Percentiles rank a stretch among this genome's conserved stretches.
phyloP scores from a whole-genome alignment of 2,329 filamentous ascomycete species.

The Penicillium paneum region DNA sequence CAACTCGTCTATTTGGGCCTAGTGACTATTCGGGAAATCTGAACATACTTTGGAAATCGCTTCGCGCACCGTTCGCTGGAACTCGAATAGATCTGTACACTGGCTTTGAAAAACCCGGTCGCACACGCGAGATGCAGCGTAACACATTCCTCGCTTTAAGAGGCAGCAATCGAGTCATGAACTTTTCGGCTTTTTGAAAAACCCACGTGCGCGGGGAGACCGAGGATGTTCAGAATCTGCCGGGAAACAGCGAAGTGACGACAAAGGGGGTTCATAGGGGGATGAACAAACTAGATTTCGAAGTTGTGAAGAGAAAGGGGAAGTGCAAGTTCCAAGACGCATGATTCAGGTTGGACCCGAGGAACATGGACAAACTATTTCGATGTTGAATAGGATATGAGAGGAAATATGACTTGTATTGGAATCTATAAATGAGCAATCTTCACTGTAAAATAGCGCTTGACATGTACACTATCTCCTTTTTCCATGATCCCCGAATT shows the following conservation, averaged over 20 bases:
- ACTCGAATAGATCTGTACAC: slow-evolving; percentile 18
- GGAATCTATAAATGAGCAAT: neutral
- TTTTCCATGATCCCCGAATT: neutral
- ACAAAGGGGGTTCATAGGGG: neutral
- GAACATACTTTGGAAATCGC: slow-evolving; percentile 46
- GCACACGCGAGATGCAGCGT: slow-evolving; percentile 13
- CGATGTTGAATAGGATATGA: neutral
- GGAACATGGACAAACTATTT: too few species aligned
- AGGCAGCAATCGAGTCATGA: neutral
- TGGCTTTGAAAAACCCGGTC: slow-evolving; percentile 22
- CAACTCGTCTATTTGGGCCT: slow-evolving; percentile 38
- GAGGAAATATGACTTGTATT: neutral
- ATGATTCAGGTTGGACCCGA: neutral
- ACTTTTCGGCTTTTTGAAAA: neutral
- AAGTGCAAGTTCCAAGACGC: neutral
- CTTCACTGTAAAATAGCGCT: neutral
- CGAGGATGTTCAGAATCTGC: neutral
- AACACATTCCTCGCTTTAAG: neutral
- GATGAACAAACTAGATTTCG: neutral
- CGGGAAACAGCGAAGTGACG: neutral
- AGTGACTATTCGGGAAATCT: slow-evolving; percentile 44
- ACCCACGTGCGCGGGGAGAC: neutral
- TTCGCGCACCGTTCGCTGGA: slow-evolving; percentile 38
- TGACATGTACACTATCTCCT: neutral
- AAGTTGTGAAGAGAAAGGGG: neutral